Evolutionary conservation across 129 eudicot species (phyloP), one percentile per base, ranked within the genome.

Genomic region (Apium graveolens): DNA sequence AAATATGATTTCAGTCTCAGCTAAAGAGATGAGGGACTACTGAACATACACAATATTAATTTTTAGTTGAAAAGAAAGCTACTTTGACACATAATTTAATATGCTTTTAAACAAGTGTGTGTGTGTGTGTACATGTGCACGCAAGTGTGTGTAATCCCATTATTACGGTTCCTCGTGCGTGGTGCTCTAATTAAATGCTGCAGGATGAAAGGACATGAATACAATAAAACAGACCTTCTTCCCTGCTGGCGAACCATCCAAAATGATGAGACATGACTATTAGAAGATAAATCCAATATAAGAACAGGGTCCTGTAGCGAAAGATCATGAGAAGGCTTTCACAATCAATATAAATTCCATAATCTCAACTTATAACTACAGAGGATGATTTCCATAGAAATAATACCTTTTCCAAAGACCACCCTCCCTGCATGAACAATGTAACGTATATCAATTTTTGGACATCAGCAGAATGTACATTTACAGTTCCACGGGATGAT

Each of bases 391-490:
- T 27, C 5, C 18, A 1, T n/a, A 34, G 55, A 77, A 37, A 24
- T 69, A 51, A 62, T 82, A 88, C 99, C 96, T 96, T 96, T 80
- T 96, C 97, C 84, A 96, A 46, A 65, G 73, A 79, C 99, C 99
- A 96, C 69, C 97, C 97, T 74, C 97, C 96, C 81, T 96, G 90
- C 75, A 92, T 78, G 48, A 82, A 82, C 77, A 96, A 74, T 43
- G 90, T 83, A 70, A 92, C 82, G 83, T 85, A 92, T 49, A 96
- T 81, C 16, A 90, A 94, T 75, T 90, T 90, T 46, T 89, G 93
- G 62, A 90, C 85, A 77, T 96, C 99, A 73, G 91, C 99, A 62
- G 91, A 80, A 86, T 96, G 89, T 73, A 96, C 77, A 6, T 91
- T 91, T 68, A 80, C 92, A 79, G 89, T 88, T 73, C 85, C 91